Conservation (phyloP, 345 rosid species). For the Capsella bursapastoris region DNA sequence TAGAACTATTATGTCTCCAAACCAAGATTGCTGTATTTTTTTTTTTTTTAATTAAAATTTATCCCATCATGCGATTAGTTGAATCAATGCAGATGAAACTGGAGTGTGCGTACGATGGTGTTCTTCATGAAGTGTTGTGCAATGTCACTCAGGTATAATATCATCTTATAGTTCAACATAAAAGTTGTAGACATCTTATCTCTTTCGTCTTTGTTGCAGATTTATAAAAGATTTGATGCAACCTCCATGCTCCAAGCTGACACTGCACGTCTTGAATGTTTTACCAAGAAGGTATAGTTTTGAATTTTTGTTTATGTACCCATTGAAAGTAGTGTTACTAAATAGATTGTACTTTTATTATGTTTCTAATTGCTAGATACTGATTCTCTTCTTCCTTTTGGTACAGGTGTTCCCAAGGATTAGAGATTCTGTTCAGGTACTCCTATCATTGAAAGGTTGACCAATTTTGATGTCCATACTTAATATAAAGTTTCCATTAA, state of each 20-base stretch:
- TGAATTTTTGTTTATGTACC: too few species aligned
- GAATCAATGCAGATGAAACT: slow-evolving; percentile 63
- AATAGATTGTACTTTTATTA: too few species aligned
- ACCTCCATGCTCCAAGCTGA: slow-evolving; percentile 57
- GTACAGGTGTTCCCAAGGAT: slow-evolving; percentile 91
- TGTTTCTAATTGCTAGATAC: not conserved
- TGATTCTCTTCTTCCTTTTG: slow-evolving; percentile 46
- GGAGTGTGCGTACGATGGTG: slow-evolving; percentile 66
- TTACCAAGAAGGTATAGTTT: slow-evolving; percentile 67
- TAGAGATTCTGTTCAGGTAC: slow-evolving; percentile 82
- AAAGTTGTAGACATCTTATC: slow-evolving; percentile 27
- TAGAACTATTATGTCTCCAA: slow-evolving; percentile 4
- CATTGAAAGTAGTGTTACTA: too few species aligned
- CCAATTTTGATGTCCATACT: slow-evolving; percentile 17
- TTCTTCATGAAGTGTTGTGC: slow-evolving; percentile 77
- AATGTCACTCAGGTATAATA: slow-evolving; percentile 75
- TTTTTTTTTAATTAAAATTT: not conserved
- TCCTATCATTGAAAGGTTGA: slow-evolving; percentile 31
- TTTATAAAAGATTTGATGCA: slow-evolving; percentile 78
- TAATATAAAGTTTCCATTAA: not conserved
- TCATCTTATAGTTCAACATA: slow-evolving; percentile 12
- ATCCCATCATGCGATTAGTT: not conserved
- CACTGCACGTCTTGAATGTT: slow-evolving; percentile 82
- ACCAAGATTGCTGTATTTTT: slow-evolving; percentile 1
- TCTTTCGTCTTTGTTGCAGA: slow-evolving; percentile 50